Evolutionary conservation across 768 basidiomycete genomes (phyloP), one percentile per base, ranked within the genome.

Genomic region (Royoungia palumana): DNA sequence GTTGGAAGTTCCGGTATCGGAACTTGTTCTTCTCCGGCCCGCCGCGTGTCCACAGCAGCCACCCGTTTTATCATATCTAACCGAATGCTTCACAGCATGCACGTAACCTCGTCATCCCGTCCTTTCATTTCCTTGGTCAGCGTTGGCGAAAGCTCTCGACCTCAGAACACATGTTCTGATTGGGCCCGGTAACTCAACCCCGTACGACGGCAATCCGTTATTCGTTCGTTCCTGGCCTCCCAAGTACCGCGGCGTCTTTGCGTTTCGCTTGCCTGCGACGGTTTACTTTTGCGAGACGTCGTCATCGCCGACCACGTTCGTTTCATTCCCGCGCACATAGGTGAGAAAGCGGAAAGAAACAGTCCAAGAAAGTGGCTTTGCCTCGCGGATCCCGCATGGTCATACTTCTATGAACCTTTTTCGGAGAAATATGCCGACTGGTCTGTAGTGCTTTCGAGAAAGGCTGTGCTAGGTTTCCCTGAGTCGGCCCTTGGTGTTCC

Each of bases 371-470:
- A 32, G 19, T 38, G 28, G 44, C 14, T 48, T 14, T 50, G 63
- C 63, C 63, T 65, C 56, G 61, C 62, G 63, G 61, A 56, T 44
- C 50, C 51, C 55, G 61, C 63, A 59, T 65, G 63, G 63, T 48
- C 51, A 32, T 16, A 32, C 30, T 13, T 19, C 55, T 56, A 54
- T 58, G 51, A 60, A 27, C 30, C 21, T 34, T 28, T 38, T 20
- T 25, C 35, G 22, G 35, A 51, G 54, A 56, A 51, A 50, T 56
- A 50, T 32, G 41, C 54, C 60, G 62, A 41, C 28, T 38, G 13
- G 32, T 32, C 32, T 0, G 16, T 14, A 14, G 32, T 14, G 32
- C 32, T 6, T 16, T 32, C 32, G 14, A 32, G 32, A 2, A 49
- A 17, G 46, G 62, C 61, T 56, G 50, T 64, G 59, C 27, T 36